Base-by-base conservation (phyloP, 192 early-diverging fungal genomes). In the Backusella morwellensis region DNA sequence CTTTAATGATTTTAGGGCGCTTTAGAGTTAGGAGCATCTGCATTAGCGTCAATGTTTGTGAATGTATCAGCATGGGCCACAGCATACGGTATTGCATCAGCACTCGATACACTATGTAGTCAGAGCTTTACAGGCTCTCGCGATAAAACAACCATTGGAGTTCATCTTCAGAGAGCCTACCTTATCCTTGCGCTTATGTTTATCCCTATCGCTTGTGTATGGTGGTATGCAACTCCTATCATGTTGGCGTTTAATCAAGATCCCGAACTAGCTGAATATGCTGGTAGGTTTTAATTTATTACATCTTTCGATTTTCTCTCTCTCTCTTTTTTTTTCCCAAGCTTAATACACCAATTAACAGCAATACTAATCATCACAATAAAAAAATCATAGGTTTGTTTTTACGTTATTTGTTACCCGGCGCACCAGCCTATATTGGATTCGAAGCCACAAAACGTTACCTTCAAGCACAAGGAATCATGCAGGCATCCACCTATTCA, bases 391-490 rank as follows among this genome's bases (percentile, higher is more conserved):
- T 47, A 63, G 76, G 68, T 40, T 19, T 81, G 54, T 99, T 91
- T 77, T 78, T 94, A 34, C 80, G 86, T 1, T 91, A 87, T 29
- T 86, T 92, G 47, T 77, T 97, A 54, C 81, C 91, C 1, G 94
- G 95, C 0, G 87, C 91, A 44, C 88, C 92, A n/a, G 92, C 95
- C 1, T 90, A 86, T 84, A 81, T 97, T 78, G 83, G 87, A 47
- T 92, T 93, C 86, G 96, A 97, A 75, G 93, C 92, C 78, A 80
- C 95, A 47, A 94, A 95, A 79, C 88, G 94, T 75, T 97, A 88
- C 74, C 82, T 98, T 21, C 93, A 97, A 78, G 90, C 92, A 17
- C 97, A 97, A 86, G 96, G 92, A 47, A 92, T 92, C 77, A 96
- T 98, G 97, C 87, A 92, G 32, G 93, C 93, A 5, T 87, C 85